Evolutionary conservation across 345 rosid species (phyloP), one percentile per base, ranked within the genome.

Genomic region (Heritiera littoralis): DNA sequence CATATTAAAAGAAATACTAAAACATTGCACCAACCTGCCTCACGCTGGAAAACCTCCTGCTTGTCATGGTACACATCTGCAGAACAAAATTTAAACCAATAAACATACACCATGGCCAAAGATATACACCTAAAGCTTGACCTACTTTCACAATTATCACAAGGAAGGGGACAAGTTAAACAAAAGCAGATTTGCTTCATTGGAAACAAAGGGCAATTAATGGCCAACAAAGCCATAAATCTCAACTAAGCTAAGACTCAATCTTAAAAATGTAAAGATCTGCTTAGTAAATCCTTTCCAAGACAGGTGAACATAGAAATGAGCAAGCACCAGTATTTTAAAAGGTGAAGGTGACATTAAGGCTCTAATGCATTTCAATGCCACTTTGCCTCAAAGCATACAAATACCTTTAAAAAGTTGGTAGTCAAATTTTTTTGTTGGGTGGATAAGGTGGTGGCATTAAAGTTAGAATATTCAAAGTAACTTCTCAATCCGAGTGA

Each of bases 51-150:
- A 81, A 90, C 91, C 78, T 96, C 97, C 84, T 80, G 90, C 73
- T 85, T 80, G 78, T 96, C 97, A 64, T 96, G 88, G 83, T 96
- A 96, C 66, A 90, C 97, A 77, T 96, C 99, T 96, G 85, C 85
- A 88, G 5, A 72, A 60, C 17, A 52, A 81, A 66, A 46, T 45
- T 15, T 78, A 70, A 84, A 84, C 38, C n/a, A 78, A 30, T 51
- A 43, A 65, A 48, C 73, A 77, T 14, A 35, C 15, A 77, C 14
- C 43, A 30, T 46, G 68, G 38, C 54, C 67, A 58, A 61, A 45
- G n/a, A 48, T 61, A 28, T 38, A 18, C 32, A 35, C 9, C 56
- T 30, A 15, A 64, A 13, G 14, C 65, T n/a, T 58, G 18, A 45
- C 12, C 41, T 7, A 20, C 41, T 17, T 38, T 48, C 49, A 23